Evolutionary conservation across 1,139 yeast species (phyloP).

Genomic region (Saccharomyces hybrid): DNA sequence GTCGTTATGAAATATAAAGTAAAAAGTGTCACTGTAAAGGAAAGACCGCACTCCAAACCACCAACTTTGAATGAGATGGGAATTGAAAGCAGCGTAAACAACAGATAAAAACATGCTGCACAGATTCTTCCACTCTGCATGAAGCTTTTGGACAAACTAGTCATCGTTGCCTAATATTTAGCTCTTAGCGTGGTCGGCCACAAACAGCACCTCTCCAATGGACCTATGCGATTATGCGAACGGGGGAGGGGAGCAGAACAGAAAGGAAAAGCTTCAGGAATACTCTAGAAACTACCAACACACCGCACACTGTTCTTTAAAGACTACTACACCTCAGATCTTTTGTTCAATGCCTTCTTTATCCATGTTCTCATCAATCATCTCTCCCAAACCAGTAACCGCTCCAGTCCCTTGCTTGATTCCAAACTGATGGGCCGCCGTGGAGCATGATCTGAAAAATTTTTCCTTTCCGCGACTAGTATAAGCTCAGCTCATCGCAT

Average conservation of each 20-base stretch:
- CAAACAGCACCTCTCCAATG: background rate
- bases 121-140: conserved; percentile 10
- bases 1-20: conserved; percentile 63
- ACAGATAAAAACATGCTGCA: conserved; percentile 42
- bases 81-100: conserved; percentile 69
- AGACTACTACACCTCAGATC: background rate
- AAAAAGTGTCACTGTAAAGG: conserved; percentile 73
- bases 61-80: conserved; percentile 94
- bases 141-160: conserved; percentile 15
- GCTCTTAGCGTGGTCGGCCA: background rate
- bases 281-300: background rate
- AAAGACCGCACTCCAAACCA: conserved; percentile 84
- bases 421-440: conserved; percentile 1
- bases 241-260: background rate
- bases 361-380: background rate
- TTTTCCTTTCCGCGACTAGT: conserved; percentile 3
- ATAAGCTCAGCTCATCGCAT: background rate
- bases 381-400: background rate
- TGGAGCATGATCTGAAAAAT: conserved; percentile 9
- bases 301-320: background rate
- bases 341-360: background rate
- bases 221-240: background rate
- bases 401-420: conserved; percentile 1
- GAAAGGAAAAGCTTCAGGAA: conserved; percentile 2
- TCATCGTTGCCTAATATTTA: conserved; percentile 2